phyloP scores from a whole-genome alignment of 805 yeast genomes.

The Cyberlindnera euphorbiiphila region DNA sequence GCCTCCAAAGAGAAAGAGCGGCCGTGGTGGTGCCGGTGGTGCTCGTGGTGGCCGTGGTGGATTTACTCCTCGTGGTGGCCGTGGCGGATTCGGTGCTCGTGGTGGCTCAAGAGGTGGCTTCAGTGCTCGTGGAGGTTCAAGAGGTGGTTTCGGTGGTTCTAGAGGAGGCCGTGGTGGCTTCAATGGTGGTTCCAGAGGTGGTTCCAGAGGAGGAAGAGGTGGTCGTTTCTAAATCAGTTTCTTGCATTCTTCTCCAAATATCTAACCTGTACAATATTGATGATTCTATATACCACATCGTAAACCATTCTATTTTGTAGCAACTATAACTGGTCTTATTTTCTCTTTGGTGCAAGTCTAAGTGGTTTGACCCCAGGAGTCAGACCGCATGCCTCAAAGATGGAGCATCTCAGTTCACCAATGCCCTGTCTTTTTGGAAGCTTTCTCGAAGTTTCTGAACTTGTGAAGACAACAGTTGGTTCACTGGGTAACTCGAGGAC shows the following conservation, averaged over 20 bases:
- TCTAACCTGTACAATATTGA: constrained; percentile 17
- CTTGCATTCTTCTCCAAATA: constrained; percentile 9
- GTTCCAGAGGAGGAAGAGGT: constrained; percentile 20
- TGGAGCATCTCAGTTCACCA: constrained; percentile 45
- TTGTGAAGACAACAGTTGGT: constrained; percentile 46
- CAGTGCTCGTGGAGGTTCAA: constrained; percentile 29
- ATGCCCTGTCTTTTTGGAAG: constrained; percentile 46
- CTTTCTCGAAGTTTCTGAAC: constrained; percentile 38
- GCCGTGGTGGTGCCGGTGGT: constrained; percentile 51
- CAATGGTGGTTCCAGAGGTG: constrained; percentile 28
- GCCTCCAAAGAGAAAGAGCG: constrained; percentile 65
- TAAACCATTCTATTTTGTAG: neutral
- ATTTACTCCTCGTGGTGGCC: constrained; percentile 45
- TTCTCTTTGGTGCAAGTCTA: constrained; percentile 7
- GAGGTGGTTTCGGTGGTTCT: constrained; percentile 26
- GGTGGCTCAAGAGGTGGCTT: constrained; percentile 27
- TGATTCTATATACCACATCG: constrained; percentile 2
- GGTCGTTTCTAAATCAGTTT: constrained; percentile 23
- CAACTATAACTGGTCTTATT: neutral
- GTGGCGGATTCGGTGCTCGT: constrained; percentile 34
- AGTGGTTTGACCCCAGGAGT: constrained; percentile 24
- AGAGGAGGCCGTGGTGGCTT: constrained; percentile 28
- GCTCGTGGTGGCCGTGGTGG: constrained; percentile 49
- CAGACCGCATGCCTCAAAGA: constrained; percentile 52
- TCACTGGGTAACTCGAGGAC: constrained; percentile 39